Percentiles rank a stretch among this genome's conserved stretches.
phyloP scores from a whole-genome alignment of 768 basidiomycete species.

The Tulasnella sp. region DNA sequence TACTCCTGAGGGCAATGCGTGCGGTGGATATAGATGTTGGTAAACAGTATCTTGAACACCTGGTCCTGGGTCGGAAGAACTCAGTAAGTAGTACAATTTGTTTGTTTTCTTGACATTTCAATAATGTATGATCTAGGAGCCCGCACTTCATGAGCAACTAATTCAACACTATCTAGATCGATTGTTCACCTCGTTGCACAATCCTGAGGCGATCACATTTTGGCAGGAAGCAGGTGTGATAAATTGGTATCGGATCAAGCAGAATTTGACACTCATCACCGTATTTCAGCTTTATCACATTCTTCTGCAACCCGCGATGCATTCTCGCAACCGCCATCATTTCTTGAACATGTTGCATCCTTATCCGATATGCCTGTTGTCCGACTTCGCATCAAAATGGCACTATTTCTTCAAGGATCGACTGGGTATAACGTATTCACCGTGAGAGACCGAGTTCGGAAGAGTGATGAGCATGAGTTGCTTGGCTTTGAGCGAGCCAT shows the following conservation, averaged over 20 bases:
- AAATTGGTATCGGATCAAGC: too few species aligned
- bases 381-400: conserved; percentile 61
- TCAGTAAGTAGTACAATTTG: conserved; percentile 30
- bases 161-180: conserved; percentile 43
- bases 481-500: conserved; percentile 66
- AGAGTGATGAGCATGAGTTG: conserved; percentile 30
- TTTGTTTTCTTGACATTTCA: background rate
- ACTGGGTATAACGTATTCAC: conserved; percentile 45
- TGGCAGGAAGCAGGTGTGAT: conserved; percentile 5
- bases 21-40: conserved; percentile 48
- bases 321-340: conserved; percentile 30
- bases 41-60: conserved; percentile 62
- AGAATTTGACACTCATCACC: too few species aligned
- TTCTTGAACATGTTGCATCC: conserved; percentile 65
- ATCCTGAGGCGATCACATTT: conserved; percentile 19
- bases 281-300: too few species aligned
- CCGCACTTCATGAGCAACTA: conserved; percentile 54
- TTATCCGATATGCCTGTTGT: conserved; percentile 33
- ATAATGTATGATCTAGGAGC: conserved; percentile 31
- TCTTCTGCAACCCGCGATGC: too few species aligned
- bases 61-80: conserved; percentile 57
- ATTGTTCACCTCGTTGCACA: conserved; percentile 36
- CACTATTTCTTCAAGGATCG: conserved; percentile 73
- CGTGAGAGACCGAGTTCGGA: conserved; percentile 36
- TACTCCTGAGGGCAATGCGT: conserved; percentile 42